Evolutionary conservation across 2,329 filamentous ascomycete species (phyloP).

Genomic region (Albophoma yamanashiensis): DNA sequence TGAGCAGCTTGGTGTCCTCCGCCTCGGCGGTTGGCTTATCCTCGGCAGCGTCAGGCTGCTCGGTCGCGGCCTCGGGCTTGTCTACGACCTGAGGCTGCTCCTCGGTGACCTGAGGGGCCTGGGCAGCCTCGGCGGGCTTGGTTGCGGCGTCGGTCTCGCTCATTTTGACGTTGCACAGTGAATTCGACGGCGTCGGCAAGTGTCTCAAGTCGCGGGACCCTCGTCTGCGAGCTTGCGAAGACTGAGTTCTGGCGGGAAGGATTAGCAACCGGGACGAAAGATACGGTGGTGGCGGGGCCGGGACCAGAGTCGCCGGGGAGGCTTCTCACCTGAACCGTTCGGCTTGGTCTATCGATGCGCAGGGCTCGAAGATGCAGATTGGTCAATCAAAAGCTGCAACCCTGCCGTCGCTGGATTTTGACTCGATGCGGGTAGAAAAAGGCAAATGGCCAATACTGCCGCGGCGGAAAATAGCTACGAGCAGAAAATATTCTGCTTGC

Average conservation of each 20-base stretch:
- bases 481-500: background rate
- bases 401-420: background rate
- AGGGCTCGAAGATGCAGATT: background rate
- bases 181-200: background rate
- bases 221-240: background rate
- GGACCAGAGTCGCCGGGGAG: background rate
- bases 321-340: background rate
- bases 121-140: constrained; percentile 13
- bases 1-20: constrained; percentile 25
- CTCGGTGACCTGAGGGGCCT: constrained; percentile 11
- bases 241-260: background rate
- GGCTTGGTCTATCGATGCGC: background rate
- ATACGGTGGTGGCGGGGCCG: background rate
- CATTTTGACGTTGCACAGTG: constrained; percentile 2
- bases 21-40: constrained; percentile 1
- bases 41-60: background rate
- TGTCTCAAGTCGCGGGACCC: background rate
- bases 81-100: constrained; percentile 11
- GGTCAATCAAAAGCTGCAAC: background rate
- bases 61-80: constrained; percentile 2
- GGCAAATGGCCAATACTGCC: background rate
- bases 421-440: background rate
- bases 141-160: constrained; percentile 12
- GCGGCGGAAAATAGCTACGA: background rate
- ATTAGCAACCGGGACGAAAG: background rate